Base-by-base conservation (phyloP, 2,329 filamentous ascomycete genomes). In the Neonectria coccinea region DNA sequence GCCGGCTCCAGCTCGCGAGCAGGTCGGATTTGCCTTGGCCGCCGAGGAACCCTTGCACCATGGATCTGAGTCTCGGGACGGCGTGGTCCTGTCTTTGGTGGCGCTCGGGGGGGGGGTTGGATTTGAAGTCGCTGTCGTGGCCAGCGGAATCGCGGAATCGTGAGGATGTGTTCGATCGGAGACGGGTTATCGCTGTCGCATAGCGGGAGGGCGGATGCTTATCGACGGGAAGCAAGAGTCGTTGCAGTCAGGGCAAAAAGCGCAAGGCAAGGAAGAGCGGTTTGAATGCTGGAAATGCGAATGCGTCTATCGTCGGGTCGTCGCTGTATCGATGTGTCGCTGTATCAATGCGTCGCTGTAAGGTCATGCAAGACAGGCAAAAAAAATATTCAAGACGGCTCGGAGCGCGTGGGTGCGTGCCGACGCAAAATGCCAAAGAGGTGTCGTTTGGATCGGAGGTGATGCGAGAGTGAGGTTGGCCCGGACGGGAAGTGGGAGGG, bases 11-110 rank as follows among this genome's bases (percentile, higher is more conserved):
- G 16, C 33, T 44, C 36, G 50, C 33, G n/a, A 50, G 47, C 54
- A 51, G 51, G 61, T 64, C 56, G 44, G 44, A 36, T 25, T 64
- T 64, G 45, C 59, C 61, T 56, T 42, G 54, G 51, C 61, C 56
- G 50, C 58, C 36, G 16, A 51, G 18, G 9, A 64, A 55, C 12
- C 56, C 56, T 31, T 31, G 33, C 22, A 42, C 48, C 56, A 59
- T 58, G 33, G 10, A 51, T 12, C 5, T 31, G 31, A 12, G 5
- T 42, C 16, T 42, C 29, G 27, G 31, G 48, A 12, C 48, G n/a
- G n/a, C 48, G n/a, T 10, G 4, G n/a, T 20, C 39, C n/a, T 42
- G 39, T 4, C 39, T n/a, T 41, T 4, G 4, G 39, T 41, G 39
- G 39, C n/a, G 18, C 6, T 41, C 39, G 39, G 39, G 2, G 39